Conservation (phyloP, 1,284 basidiomycete genomes). For the Salmacisia buchloeana region DNA sequence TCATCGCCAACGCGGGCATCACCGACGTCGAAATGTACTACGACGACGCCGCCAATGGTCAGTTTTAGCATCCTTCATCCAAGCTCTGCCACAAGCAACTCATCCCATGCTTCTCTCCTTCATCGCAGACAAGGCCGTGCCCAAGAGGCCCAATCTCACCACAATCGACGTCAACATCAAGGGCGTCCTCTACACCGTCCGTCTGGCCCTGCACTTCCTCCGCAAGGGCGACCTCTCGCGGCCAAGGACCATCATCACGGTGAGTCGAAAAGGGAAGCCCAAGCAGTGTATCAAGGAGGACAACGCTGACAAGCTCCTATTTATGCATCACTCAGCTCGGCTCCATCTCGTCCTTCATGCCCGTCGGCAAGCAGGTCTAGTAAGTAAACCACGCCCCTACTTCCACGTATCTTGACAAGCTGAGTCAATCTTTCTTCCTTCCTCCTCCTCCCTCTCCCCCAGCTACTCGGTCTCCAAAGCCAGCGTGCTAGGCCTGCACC, state of each 20-base stretch:
- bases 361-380: not conserved
- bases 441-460: not conserved
- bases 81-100: not conserved
- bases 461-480: conserved; percentile 17
- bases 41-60: conserved; percentile 11
- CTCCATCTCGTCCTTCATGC: conserved; percentile 5
- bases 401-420: conserved; percentile 57
- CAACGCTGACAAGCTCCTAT: conserved; percentile 46
- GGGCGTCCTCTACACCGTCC: conserved; percentile 57
- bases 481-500: conserved; percentile 57
- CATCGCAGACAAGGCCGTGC: conserved; percentile 19
- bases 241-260: conserved; percentile 54
- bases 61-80: conserved; percentile 16
- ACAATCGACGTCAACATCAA: conserved; percentile 60
- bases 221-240: conserved; percentile 43
- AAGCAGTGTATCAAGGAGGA: conserved; percentile 4
- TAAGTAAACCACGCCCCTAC: conserved; percentile 25
- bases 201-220: conserved; percentile 59
- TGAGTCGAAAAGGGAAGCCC: conserved; percentile 59
- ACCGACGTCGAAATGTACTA: conserved; percentile 52
- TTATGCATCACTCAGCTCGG: conserved; percentile 51
- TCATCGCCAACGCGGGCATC: conserved; percentile 60
- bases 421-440: conserved; percentile 53
- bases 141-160: conserved; percentile 54
- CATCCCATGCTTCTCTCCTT: not conserved